Base-by-base conservation (phyloP, 306 rosid genomes). In the Cucumis melo region DNA sequence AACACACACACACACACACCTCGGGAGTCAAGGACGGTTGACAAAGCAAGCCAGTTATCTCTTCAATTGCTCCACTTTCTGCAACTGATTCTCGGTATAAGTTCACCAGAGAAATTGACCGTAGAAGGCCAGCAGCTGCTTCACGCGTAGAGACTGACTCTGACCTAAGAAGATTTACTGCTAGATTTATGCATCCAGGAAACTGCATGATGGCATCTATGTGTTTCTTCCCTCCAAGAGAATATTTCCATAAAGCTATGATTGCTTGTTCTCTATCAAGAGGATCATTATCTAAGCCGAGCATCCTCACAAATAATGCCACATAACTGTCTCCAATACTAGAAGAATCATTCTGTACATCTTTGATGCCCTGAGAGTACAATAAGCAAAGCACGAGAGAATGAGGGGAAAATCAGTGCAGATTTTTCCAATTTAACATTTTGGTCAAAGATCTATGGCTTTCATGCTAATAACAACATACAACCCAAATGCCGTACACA, bases 121-220 rank as follows among this genome's bases (percentile, higher is more conserved):
- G 86, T 59, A 93, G 74, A 84, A 93, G 97, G 75, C 98, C 98
- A 21, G 96, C 92, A 78, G 98, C 96, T 48, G 96, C 98, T 89
- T 93, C 97, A 74, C 93, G 82, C 12, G 97, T 72, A 17, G 84
- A 85, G 56, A 73, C 77, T 48, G 98, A 90, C 56, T 90, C 91
- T 57, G 97, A 91, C 61, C 90, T 78, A 57, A 93, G 94, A 76
- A 93, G 89, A 81, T 87, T 91, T 63, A 87, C 81, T 39, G 86
- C 83, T 73, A 93, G 96, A 82, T 87, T 90, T 80, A 93, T 42
- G 73, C 94, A 89, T 59, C 93, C 92, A 67, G 93, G 96, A 86
- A 89, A 93, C 77, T 85, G 89, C 96, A 93, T 91, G 82, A 93
- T 79, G 81, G 89, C 82, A 82, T 91, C 96, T 57, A 90, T 77